Evolutionary conservation across 2,329 filamentous ascomycete species (phyloP).

Genomic region (Penicillium decumbens): DNA sequence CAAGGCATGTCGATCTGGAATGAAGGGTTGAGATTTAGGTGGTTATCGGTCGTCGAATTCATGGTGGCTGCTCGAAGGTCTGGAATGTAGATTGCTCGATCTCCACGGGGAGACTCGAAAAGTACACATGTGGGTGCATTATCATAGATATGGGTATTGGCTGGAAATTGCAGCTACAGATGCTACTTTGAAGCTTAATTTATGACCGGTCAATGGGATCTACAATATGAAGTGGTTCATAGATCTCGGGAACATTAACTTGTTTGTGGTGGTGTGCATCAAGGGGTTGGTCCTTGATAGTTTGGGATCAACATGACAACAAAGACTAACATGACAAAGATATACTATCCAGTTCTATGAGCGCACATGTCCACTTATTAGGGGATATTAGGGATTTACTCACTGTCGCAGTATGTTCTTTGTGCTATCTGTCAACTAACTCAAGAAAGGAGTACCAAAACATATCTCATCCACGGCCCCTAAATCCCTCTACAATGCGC

Average conservation of each 20-base stretch:
- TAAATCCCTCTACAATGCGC: not conserved
- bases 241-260: not conserved
- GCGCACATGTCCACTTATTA: not conserved
- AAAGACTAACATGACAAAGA: not conserved
- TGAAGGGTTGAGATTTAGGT: slow-evolving; percentile 11
- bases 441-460: not conserved
- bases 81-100: slow-evolving; percentile 2
- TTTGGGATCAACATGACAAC: not conserved
- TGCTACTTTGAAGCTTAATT: not conserved
- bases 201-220: not conserved
- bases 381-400: too few relatives aligned
- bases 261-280: not conserved
- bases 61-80: not conserved
- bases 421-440: not conserved
- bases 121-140: not conserved
- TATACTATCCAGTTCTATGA: not conserved
- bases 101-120: not conserved
- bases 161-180: not conserved
- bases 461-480: not conserved
- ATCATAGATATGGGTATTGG: not conserved
- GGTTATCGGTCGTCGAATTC: not conserved
- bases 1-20: slow-evolving; percentile 15
- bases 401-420: too few relatives aligned
- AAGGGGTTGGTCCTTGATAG: not conserved
- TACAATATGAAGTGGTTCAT: not conserved